A percentile compares a stretch with the other conserved stretches of the same genome.
These are phyloP conservation scores for Boletus austroedulis DNA, from an alignment of 1,284 basidiomycete genomes.

Conservation along the genomic window DNA sequence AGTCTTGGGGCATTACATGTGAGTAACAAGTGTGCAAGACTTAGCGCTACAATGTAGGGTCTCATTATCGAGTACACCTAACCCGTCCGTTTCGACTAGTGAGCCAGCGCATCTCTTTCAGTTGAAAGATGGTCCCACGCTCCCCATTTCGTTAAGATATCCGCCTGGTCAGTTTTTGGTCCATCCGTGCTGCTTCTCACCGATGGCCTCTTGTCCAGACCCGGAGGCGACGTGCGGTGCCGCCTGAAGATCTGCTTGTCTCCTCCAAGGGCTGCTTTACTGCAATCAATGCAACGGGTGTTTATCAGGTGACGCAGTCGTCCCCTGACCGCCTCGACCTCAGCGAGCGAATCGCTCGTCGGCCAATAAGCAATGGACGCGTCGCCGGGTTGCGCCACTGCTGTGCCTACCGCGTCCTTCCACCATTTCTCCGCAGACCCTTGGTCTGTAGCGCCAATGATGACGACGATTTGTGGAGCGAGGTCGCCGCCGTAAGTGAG, in stretches of 20 bases:
- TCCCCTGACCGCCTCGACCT: conserved; percentile 3
- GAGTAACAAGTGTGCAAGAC: neutral
- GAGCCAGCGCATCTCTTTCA: neutral
- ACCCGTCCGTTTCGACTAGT: neutral
- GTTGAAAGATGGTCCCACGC: conserved; percentile 22
- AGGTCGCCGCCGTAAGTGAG: conserved; percentile 27
- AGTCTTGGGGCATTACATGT: too few relatives aligned
- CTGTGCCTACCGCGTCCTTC: conserved; percentile 5
- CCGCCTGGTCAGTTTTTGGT: neutral
- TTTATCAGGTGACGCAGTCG: conserved; percentile 17
- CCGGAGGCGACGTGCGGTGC: neutral
- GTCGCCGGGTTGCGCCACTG: neutral
- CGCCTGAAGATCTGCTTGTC: conserved; percentile 15
- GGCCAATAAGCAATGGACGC: conserved; percentile 23
- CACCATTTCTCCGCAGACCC: conserved; percentile 24
- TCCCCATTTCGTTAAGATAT: conserved; percentile 22
- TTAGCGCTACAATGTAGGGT: neutral
- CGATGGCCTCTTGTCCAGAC: conserved; percentile 5
- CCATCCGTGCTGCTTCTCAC: neutral
- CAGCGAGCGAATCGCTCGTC: neutral
- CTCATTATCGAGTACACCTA: neutral
- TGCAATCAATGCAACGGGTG: conserved; percentile 26
- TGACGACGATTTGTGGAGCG: conserved; percentile 26
- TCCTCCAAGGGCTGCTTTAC: conserved; percentile 4
- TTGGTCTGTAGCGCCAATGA: conserved; percentile 22